phyloP scores from a whole-genome alignment of 441 rosid species.

The Populus hybrid region DNA sequence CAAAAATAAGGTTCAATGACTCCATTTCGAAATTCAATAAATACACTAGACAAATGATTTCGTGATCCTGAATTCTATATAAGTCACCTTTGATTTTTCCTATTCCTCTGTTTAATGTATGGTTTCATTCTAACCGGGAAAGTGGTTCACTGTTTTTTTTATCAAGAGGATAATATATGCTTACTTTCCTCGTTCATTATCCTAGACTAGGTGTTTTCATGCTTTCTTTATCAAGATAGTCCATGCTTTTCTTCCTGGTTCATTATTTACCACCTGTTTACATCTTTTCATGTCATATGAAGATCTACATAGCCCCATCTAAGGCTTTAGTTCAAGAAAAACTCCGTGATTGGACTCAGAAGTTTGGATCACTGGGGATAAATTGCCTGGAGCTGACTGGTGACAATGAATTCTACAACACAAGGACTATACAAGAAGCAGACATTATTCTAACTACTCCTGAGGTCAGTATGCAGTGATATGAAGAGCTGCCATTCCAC shows the following conservation, averaged over 20 bases:
- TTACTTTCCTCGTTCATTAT: not conserved
- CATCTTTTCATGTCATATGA: slow-evolving; percentile 26
- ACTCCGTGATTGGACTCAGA: slow-evolving; percentile 89
- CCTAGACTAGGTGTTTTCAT: not conserved
- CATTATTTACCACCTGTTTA: slow-evolving; percentile 14
- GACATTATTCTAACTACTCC: slow-evolving; percentile 96
- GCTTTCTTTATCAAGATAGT: not conserved
- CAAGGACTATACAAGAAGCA: slow-evolving; percentile 77
- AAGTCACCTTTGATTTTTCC: not conserved
- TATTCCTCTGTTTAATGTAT: not conserved
- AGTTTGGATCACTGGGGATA: slow-evolving; percentile 80
- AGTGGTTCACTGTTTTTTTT: no score
- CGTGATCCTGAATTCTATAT: not conserved
- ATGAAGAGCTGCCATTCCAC: not conserved
- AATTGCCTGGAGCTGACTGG: slow-evolving; percentile 93
- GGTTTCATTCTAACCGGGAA: not conserved
- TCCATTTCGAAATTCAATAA: not conserved
- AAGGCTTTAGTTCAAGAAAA: slow-evolving; percentile 98
- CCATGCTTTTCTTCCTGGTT: not conserved
- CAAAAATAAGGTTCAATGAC: not conserved
- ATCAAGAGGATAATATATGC: not conserved
- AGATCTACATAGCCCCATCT: slow-evolving; percentile 95
- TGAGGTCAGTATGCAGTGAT: slow-evolving; percentile 53
- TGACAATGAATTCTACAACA: slow-evolving; percentile 79
- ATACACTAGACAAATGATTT: not conserved